Percentiles rank a stretch among this genome's conserved stretches.
Conservation (phyloP, 768 basidiomycete species). For the Agrocybe pediades region DNA sequence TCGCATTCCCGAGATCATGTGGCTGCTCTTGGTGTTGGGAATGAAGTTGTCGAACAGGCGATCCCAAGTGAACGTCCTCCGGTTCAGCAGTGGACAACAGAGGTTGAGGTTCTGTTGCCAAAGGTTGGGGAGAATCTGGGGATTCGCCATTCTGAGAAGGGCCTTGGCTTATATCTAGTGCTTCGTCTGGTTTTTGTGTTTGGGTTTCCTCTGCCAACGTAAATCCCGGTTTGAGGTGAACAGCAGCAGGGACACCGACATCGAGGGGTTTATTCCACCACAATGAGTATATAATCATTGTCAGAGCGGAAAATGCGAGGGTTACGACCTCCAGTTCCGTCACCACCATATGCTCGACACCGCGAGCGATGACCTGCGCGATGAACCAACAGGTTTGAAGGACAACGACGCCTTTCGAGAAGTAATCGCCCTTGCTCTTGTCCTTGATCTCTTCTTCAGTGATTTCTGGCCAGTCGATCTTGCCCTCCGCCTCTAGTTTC, state of each 20-base stretch:
- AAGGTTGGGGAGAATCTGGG: no score
- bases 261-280: slow-evolving; percentile 4
- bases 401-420: not conserved
- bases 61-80: no score
- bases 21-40: no score
- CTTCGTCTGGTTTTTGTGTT: no score
- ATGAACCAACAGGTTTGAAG: slow-evolving; percentile 1
- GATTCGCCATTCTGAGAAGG: no score
- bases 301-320: not conserved
- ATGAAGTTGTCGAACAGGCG: no score
- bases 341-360: not conserved
- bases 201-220: no score
- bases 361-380: not conserved
- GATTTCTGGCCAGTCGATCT: not conserved
- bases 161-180: no score
- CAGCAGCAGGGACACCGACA: not conserved
- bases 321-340: not conserved
- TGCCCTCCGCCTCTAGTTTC: not conserved
- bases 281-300: not conserved
- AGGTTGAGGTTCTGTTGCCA: no score
- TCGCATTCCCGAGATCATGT: no score
- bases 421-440: slow-evolving; percentile 1
- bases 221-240: not conserved
- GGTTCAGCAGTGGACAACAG: no score
- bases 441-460: not conserved